Conservation (phyloP, 2,329 filamentous ascomycete genomes). For the Fusarium sp. region DNA sequence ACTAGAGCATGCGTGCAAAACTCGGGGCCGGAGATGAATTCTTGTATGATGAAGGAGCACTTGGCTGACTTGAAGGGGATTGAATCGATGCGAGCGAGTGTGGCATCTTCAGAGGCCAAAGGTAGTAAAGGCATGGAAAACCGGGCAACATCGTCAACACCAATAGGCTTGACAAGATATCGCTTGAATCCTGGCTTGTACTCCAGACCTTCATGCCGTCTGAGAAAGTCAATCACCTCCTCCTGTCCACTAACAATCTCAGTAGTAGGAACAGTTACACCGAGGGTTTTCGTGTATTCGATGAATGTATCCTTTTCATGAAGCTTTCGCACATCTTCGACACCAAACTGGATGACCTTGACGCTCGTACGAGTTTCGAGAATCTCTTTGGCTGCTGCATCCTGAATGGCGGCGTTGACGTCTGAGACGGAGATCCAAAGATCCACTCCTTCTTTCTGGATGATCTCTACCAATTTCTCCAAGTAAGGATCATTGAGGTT, state of each 20-base stretch:
- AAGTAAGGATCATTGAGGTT: conserved; percentile 61
- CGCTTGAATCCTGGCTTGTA: conserved; percentile 44
- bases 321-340: conserved; percentile 65
- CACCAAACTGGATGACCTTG: conserved; percentile 71
- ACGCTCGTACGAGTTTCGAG: conserved; percentile 68
- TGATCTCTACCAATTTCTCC: conserved; percentile 65
- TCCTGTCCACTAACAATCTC: conserved; percentile 63
- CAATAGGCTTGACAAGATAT: conserved; percentile 75
- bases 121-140: conserved; percentile 75
- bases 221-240: conserved; percentile 64
- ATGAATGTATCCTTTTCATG: conserved; percentile 76
- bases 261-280: conserved; percentile 64
- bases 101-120: conserved; percentile 61
- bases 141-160: conserved; percentile 68
- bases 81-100: conserved; percentile 62
- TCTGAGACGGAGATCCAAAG: conserved; percentile 81
- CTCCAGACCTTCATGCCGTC: conserved; percentile 39
- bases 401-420: conserved; percentile 72
- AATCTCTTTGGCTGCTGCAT: conserved; percentile 71
- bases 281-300: conserved; percentile 63
- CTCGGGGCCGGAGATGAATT: conserved; percentile 70
- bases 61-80: conserved; percentile 54
- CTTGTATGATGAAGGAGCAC: conserved; percentile 65
- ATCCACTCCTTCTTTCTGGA: conserved; percentile 70
- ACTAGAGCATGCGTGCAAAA: conserved; percentile 79